Percentiles rank a stretch among this genome's conserved stretches.
Evolutionary conservation across 192 early-diverging fungal species (phyloP).

Genomic region (Gonapodya sp.): DNA sequence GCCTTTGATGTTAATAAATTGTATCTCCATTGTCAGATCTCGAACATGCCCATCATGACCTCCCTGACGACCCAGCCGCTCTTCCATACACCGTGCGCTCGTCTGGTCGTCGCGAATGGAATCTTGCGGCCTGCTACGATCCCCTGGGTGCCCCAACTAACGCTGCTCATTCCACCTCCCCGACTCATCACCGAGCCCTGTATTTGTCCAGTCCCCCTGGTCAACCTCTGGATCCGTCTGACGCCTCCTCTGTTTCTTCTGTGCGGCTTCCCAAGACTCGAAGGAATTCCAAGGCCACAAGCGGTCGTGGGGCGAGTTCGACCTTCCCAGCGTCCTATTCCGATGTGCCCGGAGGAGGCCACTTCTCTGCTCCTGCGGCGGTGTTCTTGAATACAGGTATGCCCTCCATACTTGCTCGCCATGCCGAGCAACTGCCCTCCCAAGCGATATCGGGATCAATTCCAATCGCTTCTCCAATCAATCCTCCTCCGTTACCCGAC

Average conservation of each 20-base stretch:
- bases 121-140: constrained; percentile 5
- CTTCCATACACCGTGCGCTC: neutral
- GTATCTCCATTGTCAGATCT: no score
- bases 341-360: neutral
- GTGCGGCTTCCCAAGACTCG: neutral
- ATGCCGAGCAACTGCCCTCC: neutral
- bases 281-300: neutral
- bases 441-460: neutral
- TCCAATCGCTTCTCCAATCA: neutral
- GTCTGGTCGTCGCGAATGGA: neutral
- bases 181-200: neutral
- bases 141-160: neutral
- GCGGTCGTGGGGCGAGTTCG: neutral
- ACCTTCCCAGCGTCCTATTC: neutral
- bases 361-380: neutral
- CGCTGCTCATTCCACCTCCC: neutral
- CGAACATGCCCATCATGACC: neutral
- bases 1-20: no score
- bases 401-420: neutral
- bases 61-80: neutral
- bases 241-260: neutral
- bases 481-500: neutral
- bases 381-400: neutral
- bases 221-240: neutral
- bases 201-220: neutral